Evolutionary conservation across 2,329 filamentous ascomycete genomes (phyloP), one percentile per base, ranked within the genome.

Genomic region (Penicillium sp.): DNA sequence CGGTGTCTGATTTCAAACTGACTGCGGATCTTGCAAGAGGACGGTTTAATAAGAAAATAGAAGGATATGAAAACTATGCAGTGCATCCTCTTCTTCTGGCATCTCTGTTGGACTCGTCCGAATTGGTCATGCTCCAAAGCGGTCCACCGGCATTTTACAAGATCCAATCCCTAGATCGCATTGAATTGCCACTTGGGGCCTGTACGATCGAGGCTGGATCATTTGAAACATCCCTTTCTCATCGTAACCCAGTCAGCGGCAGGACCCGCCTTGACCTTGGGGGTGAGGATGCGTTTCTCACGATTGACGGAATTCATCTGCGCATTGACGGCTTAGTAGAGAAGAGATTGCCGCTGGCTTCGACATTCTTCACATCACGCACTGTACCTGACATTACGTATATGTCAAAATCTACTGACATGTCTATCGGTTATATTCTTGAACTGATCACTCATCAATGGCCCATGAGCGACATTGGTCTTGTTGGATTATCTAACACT

Each of bases 361-460:
- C 63, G 5, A 55, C 62, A 16, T 65, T 64, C 57, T 64, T 63
- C 57, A 56, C 58, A 11, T 28, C 26, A 8, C 60, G 58, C 30
- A 52, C 53, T 5, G 45, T 59, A 47, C 52, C 62, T 5, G 62
- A 65, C 55, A 61, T 65, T 8, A 60, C 62, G 2, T 55, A 43
- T n/a, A 30, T 63, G 20, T 28, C 47, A 20, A 48, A 35, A 14
- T 47, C 54, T 16, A 23, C 46, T 20, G n/a, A 45, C 4, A 59
- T 63, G 30, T 40, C 52, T 28, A 40, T 63, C 38, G 26, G 16
- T 2, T 14, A 45, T 8, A 40, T 56, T 14, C n/a, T 60, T n/a
- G 40, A 58, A 20, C 60, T 65, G 18, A 28, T 65, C 11, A 61
- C 58, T 40, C 62, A 65, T 49, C 64, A 65, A 58, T 65, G 63